Conservation (phyloP, 306 rosid genomes). For the Glycine latifolia region DNA sequence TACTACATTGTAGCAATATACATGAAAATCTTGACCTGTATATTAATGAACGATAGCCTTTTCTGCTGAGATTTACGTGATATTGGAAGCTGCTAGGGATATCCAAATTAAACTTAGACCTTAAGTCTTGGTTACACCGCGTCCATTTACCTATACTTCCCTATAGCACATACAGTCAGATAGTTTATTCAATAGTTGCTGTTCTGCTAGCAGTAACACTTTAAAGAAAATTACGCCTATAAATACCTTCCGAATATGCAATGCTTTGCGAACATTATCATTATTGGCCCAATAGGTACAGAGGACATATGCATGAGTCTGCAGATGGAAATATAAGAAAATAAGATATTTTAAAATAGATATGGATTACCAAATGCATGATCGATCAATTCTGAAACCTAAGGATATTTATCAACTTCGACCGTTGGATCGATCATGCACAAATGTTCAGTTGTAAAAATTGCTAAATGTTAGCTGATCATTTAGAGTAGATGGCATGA, state of each 20-base stretch:
- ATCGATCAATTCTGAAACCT: not conserved
- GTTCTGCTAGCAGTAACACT: too few relatives aligned
- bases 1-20: too few relatives aligned
- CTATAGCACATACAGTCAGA: not conserved
- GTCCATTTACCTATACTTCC: slow-evolving; percentile 59
- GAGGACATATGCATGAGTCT: slow-evolving; percentile 44
- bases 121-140: slow-evolving; percentile 38
- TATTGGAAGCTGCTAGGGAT: slow-evolving; percentile 30
- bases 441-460: too few relatives aligned
- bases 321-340: too few relatives aligned
- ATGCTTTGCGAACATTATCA: slow-evolving; percentile 55
- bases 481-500: too few relatives aligned
- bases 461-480: too few relatives aligned
- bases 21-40: slow-evolving; percentile 27
- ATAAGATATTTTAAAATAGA: too few relatives aligned
- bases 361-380: not conserved
- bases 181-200: too few relatives aligned
- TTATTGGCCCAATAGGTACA: slow-evolving; percentile 58
- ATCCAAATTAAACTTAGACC: slow-evolving; percentile 11
- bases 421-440: too few relatives aligned
- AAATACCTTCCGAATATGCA: slow-evolving; percentile 39
- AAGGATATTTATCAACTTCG: too few relatives aligned
- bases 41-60: slow-evolving; percentile 54
- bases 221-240: too few relatives aligned
- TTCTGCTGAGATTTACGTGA: slow-evolving; percentile 53